phyloP scores from a whole-genome alignment of 768 basidiomycete genomes.

The Boletus edulis region DNA sequence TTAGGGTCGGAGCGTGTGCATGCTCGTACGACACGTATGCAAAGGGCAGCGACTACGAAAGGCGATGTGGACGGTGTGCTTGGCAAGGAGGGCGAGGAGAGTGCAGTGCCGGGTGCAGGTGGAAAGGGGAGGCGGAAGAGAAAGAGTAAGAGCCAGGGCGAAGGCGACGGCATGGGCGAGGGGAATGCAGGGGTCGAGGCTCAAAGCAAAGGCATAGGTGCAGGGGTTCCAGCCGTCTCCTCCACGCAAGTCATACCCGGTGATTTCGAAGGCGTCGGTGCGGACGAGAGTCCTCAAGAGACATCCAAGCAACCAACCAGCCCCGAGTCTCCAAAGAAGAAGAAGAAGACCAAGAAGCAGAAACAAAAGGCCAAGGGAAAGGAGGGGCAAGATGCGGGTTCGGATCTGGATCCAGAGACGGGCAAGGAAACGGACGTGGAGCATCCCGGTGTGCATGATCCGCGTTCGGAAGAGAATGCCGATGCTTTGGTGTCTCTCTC shows the following conservation, averaged over 20 bases:
- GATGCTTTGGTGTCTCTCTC: conserved; percentile 6
- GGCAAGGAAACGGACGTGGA: conserved; percentile 5
- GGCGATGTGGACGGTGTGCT: too few relatives aligned
- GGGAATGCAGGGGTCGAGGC: neutral
- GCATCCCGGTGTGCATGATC: neutral
- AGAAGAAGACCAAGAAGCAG: conserved; percentile 35
- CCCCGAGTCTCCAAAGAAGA: conserved; percentile 35
- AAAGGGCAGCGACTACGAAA: too few relatives aligned
- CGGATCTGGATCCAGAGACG: conserved; percentile 5
- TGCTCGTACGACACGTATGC: too few relatives aligned
- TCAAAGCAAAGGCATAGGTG: too few relatives aligned
- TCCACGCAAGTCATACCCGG: conserved; percentile 10
- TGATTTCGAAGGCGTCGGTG: conserved; percentile 4
- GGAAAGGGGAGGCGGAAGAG: neutral
- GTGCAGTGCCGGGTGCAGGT: neutral
- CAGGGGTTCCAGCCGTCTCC: neutral
- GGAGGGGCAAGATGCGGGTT: neutral
- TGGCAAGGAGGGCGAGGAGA: neutral
- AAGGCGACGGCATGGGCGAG: neutral
- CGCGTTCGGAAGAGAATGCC: conserved; percentile 16
- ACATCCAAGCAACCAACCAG: conserved; percentile 33
- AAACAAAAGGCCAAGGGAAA: conserved; percentile 2
- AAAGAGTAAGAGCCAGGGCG: neutral
- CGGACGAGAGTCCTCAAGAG: neutral
- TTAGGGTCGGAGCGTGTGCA: too few relatives aligned